phyloP scores from a whole-genome alignment of 2,329 filamentous ascomycete genomes.

The Fusarium irregulare region DNA sequence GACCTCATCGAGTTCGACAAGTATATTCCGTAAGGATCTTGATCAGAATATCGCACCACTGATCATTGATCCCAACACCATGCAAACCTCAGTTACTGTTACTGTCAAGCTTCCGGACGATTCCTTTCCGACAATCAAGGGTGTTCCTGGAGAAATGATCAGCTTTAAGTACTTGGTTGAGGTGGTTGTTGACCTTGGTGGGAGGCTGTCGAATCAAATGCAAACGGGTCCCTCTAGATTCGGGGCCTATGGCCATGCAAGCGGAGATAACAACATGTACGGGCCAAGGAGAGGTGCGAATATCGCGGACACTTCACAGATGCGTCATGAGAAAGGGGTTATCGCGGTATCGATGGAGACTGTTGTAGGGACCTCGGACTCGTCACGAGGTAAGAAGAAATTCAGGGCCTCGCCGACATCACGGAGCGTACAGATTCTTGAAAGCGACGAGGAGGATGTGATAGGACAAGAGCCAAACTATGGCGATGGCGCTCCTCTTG shows the following conservation, averaged over 20 bases:
- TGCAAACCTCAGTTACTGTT: slow-evolving; percentile 83
- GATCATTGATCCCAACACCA: slow-evolving; percentile 83
- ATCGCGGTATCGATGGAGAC: slow-evolving; percentile 88
- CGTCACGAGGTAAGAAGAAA: slow-evolving; percentile 55
- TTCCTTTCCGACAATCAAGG: slow-evolving; percentile 89
- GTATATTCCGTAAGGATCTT: slow-evolving; percentile 95
- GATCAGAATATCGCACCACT: slow-evolving; percentile 89
- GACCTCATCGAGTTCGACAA: slow-evolving; percentile 85
- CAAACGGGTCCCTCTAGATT: slow-evolving; percentile 67
- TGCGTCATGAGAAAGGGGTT: slow-evolving; percentile 91
- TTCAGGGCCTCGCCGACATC: slow-evolving; percentile 43
- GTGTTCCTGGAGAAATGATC: slow-evolving; percentile 92
- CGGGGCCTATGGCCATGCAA: slow-evolving; percentile 49
- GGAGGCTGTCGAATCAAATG: slow-evolving; percentile 79
- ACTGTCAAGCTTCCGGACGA: slow-evolving; percentile 90
- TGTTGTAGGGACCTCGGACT: slow-evolving; percentile 87
- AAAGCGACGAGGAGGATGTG: slow-evolving; percentile 50
- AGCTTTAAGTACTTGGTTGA: slow-evolving; percentile 95
- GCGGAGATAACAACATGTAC: slow-evolving; percentile 47
- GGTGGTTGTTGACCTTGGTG: slow-evolving; percentile 90
- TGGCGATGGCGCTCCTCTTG: slow-evolving; percentile 38
- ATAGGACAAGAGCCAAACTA: slow-evolving; percentile 38
- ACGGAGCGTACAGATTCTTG: slow-evolving; percentile 45
- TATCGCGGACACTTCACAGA: slow-evolving; percentile 87
- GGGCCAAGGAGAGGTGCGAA: slow-evolving; percentile 60